These are phyloP conservation scores for Nevesoporus exiguus DNA, from an alignment of 768 basidiomycete genomes.

Conservation along the genomic window DNA sequence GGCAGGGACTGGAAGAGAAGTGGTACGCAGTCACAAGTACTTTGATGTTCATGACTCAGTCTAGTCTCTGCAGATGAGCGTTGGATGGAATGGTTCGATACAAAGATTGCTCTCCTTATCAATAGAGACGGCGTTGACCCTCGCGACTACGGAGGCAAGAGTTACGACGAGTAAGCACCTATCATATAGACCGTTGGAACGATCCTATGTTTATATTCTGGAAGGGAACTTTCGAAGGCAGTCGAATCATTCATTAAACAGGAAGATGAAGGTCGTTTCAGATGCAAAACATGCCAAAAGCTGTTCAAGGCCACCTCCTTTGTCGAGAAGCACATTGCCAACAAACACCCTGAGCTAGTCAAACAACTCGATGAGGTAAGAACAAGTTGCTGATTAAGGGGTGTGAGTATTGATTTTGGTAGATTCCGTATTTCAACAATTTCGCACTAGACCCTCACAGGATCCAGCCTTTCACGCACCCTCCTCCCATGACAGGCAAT, in stretches of 20 bases:
- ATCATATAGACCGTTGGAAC: constrained; percentile 3
- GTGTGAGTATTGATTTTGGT: constrained; percentile 18
- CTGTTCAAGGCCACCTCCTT: constrained; percentile 97
- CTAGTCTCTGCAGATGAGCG: constrained; percentile 59
- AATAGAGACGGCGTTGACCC: constrained; percentile 80
- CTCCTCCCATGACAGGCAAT: constrained; percentile 65
- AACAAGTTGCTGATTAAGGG: constrained; percentile 9
- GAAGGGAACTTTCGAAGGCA: constrained; percentile 76
- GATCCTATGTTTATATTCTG: constrained; percentile 13
- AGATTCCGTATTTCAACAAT: constrained; percentile 92
- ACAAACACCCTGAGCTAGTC: constrained; percentile 88
- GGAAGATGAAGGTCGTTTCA: constrained; percentile 95
- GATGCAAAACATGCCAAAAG: constrained; percentile 96
- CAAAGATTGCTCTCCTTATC: constrained; percentile 78
- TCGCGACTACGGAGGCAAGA: constrained; percentile 85
- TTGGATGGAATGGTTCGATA: constrained; percentile 88
- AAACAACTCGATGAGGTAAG: constrained; percentile 82
- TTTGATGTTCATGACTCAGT: constrained; percentile 9
- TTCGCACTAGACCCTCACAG: constrained; percentile 95
- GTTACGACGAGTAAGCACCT: constrained; percentile 76
- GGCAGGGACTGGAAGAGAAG: constrained; percentile 58
- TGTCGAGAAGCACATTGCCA: constrained; percentile 94
- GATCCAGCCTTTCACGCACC: constrained; percentile 80
- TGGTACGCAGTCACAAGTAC: constrained; percentile 41
- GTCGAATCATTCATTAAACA: constrained; percentile 84